Evolutionary conservation across 106 monocot species (phyloP), one percentile per base, ranked within the genome.

Genomic region (Dactylorhiza incarnata): DNA sequence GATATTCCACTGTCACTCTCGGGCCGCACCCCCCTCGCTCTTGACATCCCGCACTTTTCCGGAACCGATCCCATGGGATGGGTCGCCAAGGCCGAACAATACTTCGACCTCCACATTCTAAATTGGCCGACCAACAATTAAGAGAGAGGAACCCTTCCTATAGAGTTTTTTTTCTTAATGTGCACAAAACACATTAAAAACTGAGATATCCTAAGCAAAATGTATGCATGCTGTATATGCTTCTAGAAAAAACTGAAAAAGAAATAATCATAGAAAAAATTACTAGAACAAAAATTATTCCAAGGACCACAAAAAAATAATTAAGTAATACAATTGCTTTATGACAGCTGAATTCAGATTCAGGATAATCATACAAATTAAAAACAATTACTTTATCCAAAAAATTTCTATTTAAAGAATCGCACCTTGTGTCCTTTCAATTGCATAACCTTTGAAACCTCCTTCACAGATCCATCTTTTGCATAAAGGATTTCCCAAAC

Each of bases 381-480:
- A 63, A 7, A 63, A 6, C 63, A 63, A n/a, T n/a, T n/a, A n/a
- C n/a, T n/a, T n/a, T n/a, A 45, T 47, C 24, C 3, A 4, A 53
- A 46, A 45, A 59, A 17, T 9, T 22, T 12, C 54, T 12, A 75
- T 11, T 46, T 25, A 25, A 20, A 16, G 23, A 15, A 17, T 77
- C 48, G 78, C 71, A 94, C 99, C 92, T 99, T 94, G 59, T 99
- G 99, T 26, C 99, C 99, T 80, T 92, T 99, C 26, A 99, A 86
- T 84, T 94, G 94, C 99, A 99, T 94, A 46, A 84, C 99, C 83
- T 80, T 94, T n/a, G 76, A 59, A 81, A 99, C 80, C 82, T 94
- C 99, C 87, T 99, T 99, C 72, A 92, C 99, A 10, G 94, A 94
- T 4, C 92, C 88, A 83, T 99, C 99, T 75, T 99, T 99, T 14